phyloP scores from a whole-genome alignment of 2,329 filamentous ascomycete species.

The Nothopassalora personata region DNA sequence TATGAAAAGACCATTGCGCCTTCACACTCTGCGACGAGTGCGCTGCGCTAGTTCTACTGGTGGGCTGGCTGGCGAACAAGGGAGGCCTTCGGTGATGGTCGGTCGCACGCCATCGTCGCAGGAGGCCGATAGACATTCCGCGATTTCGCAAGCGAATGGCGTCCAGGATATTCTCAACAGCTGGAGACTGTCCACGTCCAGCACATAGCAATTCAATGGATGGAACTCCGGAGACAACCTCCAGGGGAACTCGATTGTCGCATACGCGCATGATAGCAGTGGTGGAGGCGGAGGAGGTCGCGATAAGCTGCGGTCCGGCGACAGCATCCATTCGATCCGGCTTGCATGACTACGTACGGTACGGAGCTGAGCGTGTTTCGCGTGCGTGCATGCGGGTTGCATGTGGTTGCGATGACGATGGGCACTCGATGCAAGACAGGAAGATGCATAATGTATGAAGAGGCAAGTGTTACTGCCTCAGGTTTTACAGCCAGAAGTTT shows the following conservation, averaged over 20 bases:
- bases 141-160: constrained; percentile 1
- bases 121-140: constrained; percentile 1
- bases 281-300: neutral
- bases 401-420: neutral
- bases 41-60: no score
- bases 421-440: neutral
- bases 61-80: neutral
- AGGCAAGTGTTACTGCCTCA: neutral
- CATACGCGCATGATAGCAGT: neutral
- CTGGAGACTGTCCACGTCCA: neutral
- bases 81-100: neutral
- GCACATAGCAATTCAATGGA: neutral
- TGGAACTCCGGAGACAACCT: neutral
- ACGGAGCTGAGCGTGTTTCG: neutral
- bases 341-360: neutral
- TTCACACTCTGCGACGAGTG: neutral
- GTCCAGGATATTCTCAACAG: neutral
- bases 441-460: no score
- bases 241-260: neutral
- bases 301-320: neutral
- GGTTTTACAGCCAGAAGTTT: no score
- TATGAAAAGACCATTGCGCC: neutral
- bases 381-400: neutral
- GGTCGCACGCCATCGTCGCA: constrained; percentile 1
- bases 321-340: neutral